Evolutionary conservation across 2,329 filamentous ascomycete species (phyloP).

Genomic region (Colletotrichum nymphaeae): DNA sequence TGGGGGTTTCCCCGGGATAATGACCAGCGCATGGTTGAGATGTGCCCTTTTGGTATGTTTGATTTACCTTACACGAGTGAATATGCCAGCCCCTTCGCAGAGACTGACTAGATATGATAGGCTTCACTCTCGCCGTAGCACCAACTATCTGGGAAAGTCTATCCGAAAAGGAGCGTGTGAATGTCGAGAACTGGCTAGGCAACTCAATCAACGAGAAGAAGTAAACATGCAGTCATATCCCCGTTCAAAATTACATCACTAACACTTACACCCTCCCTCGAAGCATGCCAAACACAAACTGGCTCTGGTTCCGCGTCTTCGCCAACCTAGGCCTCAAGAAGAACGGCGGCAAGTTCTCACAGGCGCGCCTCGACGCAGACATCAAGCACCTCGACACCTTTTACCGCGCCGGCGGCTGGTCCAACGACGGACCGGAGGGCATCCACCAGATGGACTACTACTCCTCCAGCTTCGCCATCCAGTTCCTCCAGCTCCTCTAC

Average conservation of each 20-base stretch:
- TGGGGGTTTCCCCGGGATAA: constrained; percentile 82
- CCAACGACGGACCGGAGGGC: constrained; percentile 81
- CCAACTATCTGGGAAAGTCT: constrained; percentile 74
- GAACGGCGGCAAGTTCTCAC: constrained; percentile 78
- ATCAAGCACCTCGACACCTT: constrained; percentile 84
- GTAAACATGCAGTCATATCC: constrained; percentile 45
- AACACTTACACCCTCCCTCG: not conserved
- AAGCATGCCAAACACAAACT: constrained; percentile 77
- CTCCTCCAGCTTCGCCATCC: constrained; percentile 84
- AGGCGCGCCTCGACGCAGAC: constrained; percentile 77
- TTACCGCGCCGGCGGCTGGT: constrained; percentile 86
- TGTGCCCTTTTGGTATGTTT: constrained; percentile 75
- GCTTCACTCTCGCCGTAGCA: constrained; percentile 79
- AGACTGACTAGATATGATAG: constrained; percentile 39
- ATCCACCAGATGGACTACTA: constrained; percentile 91
- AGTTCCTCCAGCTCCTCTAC: constrained; percentile 82
- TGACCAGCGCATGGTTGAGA: constrained; percentile 88
- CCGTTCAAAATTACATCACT: not conserved
- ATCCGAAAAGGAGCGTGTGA: constrained; percentile 69
- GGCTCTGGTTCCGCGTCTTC: constrained; percentile 88
- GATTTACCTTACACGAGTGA: no score
- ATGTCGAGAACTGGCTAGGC: constrained; percentile 78
- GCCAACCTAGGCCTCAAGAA: constrained; percentile 83
- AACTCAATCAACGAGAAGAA: constrained; percentile 83
- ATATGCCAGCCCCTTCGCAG: no score